Percentiles rank a stretch among this genome's conserved stretches.
These are phyloP conservation scores for Zygosaccharomyces siamensis DNA, from an alignment of 805 yeast species.

Conservation along the genomic window DNA sequence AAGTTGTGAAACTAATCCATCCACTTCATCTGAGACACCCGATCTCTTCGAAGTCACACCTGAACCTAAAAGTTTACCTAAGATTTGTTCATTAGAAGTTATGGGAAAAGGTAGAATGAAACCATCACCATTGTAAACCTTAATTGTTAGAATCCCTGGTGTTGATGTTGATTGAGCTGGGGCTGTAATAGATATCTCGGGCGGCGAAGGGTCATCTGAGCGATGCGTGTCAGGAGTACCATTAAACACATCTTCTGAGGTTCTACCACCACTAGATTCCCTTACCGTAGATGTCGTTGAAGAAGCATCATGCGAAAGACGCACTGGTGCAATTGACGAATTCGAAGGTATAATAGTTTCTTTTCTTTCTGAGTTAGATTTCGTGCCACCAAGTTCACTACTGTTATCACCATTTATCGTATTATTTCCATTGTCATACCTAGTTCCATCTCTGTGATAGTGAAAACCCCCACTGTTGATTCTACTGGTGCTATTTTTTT, in stretches of 20 bases:
- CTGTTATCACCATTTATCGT: background rate
- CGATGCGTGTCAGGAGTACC: slow-evolving; percentile 6
- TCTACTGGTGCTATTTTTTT: slow-evolving; percentile 10
- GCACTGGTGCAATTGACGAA: slow-evolving; percentile 26
- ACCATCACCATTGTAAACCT: slow-evolving; percentile 64
- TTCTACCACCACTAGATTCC: slow-evolving; percentile 8
- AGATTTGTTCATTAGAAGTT: slow-evolving; percentile 56
- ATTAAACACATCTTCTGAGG: slow-evolving; percentile 3
- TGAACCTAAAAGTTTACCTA: slow-evolving; percentile 61
- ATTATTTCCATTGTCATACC: background rate
- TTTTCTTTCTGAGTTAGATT: slow-evolving; percentile 22
- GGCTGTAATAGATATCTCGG: slow-evolving; percentile 4
- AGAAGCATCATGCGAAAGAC: slow-evolving; percentile 25
- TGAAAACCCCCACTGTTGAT: slow-evolving; percentile 14
- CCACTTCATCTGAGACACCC: slow-evolving; percentile 19
- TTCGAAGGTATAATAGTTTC: slow-evolving; percentile 31
- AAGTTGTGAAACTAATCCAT: slow-evolving; percentile 26
- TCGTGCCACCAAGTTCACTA: slow-evolving; percentile 2
- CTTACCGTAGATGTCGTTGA: slow-evolving; percentile 24
- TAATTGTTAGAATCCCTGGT: slow-evolving; percentile 75
- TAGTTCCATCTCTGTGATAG: slow-evolving; percentile 8
- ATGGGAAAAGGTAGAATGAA: slow-evolving; percentile 67
- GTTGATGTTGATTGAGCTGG: slow-evolving; percentile 28
- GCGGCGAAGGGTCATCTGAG: slow-evolving; percentile 8
- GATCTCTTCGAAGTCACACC: slow-evolving; percentile 35